Conservation (phyloP, 208 protist species). For the Leishmania arabica region DNA sequence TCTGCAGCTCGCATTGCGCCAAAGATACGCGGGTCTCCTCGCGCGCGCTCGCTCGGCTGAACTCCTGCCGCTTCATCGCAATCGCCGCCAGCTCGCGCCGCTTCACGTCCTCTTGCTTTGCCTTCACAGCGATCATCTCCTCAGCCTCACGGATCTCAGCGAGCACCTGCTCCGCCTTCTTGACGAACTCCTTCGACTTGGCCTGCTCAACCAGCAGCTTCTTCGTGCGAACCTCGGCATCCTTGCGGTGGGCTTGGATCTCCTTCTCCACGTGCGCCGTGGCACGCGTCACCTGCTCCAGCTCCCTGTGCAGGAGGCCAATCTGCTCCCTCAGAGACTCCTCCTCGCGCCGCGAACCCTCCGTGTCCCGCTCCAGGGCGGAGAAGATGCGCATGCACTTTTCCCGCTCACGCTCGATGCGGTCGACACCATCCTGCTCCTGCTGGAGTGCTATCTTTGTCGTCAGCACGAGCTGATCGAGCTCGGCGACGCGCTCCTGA, state of each 20-base stretch:
- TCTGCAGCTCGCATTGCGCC: constrained; percentile 89
- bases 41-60: constrained; percentile 86
- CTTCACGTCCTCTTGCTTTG: constrained; percentile 76
- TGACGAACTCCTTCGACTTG: constrained; percentile 76
- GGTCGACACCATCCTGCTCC: constrained; percentile 68
- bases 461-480: constrained; percentile 77
- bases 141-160: constrained; percentile 75
- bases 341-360: constrained; percentile 38
- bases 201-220: constrained; percentile 87
- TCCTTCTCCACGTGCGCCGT: constrained; percentile 47
- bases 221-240: constrained; percentile 82
- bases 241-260: constrained; percentile 58
- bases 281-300: constrained; percentile 66
- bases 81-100: constrained; percentile 71
- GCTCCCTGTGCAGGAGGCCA: constrained; percentile 57
- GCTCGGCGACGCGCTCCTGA: constrained; percentile 67
- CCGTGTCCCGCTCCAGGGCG: constrained; percentile 46
- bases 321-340: constrained; percentile 60
- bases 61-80: constrained; percentile 74
- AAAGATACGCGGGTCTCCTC: constrained; percentile 72
- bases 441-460: constrained; percentile 55
- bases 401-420: constrained; percentile 74
- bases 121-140: constrained; percentile 61
- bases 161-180: constrained; percentile 49
- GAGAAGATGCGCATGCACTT: constrained; percentile 54